Evolutionary conservation across 805 yeast genomes (phyloP).

Genomic region (Cyberlindnera americana): DNA sequence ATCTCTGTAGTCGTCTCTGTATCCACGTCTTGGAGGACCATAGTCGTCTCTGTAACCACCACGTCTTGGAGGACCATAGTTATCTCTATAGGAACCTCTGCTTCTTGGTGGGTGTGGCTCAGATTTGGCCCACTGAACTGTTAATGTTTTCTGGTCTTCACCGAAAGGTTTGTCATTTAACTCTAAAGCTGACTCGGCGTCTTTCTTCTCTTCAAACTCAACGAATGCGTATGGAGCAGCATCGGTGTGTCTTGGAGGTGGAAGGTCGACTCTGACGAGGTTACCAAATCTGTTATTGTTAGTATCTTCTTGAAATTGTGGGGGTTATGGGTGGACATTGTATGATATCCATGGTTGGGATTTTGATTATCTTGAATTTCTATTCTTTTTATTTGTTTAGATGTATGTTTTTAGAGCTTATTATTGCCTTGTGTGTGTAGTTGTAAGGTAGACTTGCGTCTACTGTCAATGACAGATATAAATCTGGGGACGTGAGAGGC

Average conservation of each 20-base stretch:
- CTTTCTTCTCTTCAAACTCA: constrained; percentile 48
- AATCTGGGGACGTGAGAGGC: too few relatives aligned
- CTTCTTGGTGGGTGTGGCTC: constrained; percentile 42
- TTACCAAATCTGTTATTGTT: constrained; percentile 44
- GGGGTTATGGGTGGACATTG: too few relatives aligned
- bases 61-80: constrained; percentile 18
- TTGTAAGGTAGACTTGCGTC: too few relatives aligned
- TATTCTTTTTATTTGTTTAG: too few relatives aligned
- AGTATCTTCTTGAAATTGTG: too few relatives aligned
- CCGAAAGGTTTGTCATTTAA: constrained; percentile 42
- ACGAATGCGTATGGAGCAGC: constrained; percentile 64
- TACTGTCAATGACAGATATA: too few relatives aligned
- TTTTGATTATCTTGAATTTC: too few relatives aligned
- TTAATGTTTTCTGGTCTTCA: constrained; percentile 32
- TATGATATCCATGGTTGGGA: too few relatives aligned
- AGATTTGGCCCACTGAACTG: constrained; percentile 53
- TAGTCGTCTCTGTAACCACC: constrained; percentile 18
- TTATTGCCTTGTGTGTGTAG: too few relatives aligned
- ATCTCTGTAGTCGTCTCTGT: constrained; percentile 17
- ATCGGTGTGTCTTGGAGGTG: constrained; percentile 58
- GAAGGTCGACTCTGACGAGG: constrained; percentile 55
- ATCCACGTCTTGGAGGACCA: constrained; percentile 18
- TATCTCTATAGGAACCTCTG: constrained; percentile 14
- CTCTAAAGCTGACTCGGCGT: constrained; percentile 51
- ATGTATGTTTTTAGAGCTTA: too few relatives aligned